These are phyloP conservation scores for Pelargonium cotyledonis DNA, from an alignment of 441 rosid genomes.

Conservation along the genomic window DNA sequence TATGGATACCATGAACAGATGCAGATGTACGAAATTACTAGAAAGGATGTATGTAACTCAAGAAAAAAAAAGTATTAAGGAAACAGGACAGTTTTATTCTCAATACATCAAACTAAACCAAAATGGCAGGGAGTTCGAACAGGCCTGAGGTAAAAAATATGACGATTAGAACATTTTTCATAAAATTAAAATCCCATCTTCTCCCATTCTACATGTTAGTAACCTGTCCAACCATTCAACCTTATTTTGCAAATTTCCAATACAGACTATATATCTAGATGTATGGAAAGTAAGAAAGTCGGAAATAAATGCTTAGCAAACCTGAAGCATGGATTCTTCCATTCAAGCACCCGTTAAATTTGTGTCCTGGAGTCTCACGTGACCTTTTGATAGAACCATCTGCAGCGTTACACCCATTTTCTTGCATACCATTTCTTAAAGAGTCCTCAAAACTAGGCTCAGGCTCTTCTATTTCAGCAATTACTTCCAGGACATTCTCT, in stretches of 20 bases:
- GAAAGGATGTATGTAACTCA: background rate
- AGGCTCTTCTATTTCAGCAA: constrained; percentile 29
- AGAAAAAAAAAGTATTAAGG: background rate
- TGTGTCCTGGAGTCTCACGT: background rate
- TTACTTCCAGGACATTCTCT: constrained; percentile 37
- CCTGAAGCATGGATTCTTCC: constrained; percentile 23
- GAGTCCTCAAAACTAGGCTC: constrained; percentile 20
- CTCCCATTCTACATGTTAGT: background rate
- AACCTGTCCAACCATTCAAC: background rate
- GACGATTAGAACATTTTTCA: background rate
- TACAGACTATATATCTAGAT: background rate
- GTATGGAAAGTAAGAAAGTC: background rate
- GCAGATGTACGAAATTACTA: background rate
- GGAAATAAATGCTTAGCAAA: constrained; percentile 8
- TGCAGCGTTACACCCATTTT: background rate
- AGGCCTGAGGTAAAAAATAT: background rate
- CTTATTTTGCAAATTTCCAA: background rate
- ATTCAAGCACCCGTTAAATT: constrained; percentile 1
- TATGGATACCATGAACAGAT: too few species aligned
- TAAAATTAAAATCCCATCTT: background rate
- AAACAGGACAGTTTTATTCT: background rate
- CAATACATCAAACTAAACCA: background rate
- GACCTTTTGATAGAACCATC: constrained; percentile 1
- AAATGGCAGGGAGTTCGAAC: background rate
- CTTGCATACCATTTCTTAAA: constrained; percentile 15